phyloP scores from a whole-genome alignment of 1,139 yeast species.

The Taphrina betulina region DNA sequence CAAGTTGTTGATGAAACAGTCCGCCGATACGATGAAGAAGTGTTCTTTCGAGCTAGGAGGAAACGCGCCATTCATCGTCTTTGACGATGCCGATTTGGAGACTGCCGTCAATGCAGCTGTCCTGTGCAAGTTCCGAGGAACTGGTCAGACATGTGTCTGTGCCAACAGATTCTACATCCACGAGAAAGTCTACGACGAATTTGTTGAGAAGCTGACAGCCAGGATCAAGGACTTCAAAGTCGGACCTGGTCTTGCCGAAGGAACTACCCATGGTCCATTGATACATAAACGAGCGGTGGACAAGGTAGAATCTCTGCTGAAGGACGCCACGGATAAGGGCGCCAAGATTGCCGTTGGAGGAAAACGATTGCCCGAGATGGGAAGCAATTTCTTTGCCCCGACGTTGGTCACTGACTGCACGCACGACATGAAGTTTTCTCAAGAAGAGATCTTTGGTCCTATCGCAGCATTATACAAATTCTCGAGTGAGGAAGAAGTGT shows the following conservation, averaged over 20 bases:
- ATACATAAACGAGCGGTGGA: slow-evolving; percentile 62
- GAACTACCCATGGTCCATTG: slow-evolving; percentile 65
- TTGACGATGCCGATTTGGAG: slow-evolving; percentile 78
- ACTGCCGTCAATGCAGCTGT: slow-evolving; percentile 64
- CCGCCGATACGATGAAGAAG: slow-evolving; percentile 73
- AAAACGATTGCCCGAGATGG: slow-evolving; percentile 55
- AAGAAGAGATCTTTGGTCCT: slow-evolving; percentile 88
- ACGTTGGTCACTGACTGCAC: slow-evolving; percentile 63
- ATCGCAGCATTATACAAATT: slow-evolving; percentile 76
- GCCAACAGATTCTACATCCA: slow-evolving; percentile 75
- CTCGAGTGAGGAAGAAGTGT: slow-evolving; percentile 67
- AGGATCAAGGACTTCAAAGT: slow-evolving; percentile 55
- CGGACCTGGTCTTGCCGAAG: slow-evolving; percentile 65
- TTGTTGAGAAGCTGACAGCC: slow-evolving; percentile 53
- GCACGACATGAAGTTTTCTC: slow-evolving; percentile 55
- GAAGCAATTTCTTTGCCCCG: slow-evolving; percentile 63
- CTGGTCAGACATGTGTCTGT: slow-evolving; percentile 66
- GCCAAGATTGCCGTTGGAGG: slow-evolving; percentile 64
- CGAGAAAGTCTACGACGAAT: slow-evolving; percentile 60
- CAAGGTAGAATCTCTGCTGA: slow-evolving; percentile 69
- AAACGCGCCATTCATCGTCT: slow-evolving; percentile 87
- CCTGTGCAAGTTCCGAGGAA: slow-evolving; percentile 51
- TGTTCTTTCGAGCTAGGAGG: slow-evolving; percentile 89
- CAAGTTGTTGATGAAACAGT: slow-evolving; percentile 71
- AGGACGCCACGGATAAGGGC: slow-evolving; percentile 69